Evolutionary conservation across 2,329 filamentous ascomycete species (phyloP), one percentile per base, ranked within the genome.

Genomic region (Nectriaceae sp.): DNA sequence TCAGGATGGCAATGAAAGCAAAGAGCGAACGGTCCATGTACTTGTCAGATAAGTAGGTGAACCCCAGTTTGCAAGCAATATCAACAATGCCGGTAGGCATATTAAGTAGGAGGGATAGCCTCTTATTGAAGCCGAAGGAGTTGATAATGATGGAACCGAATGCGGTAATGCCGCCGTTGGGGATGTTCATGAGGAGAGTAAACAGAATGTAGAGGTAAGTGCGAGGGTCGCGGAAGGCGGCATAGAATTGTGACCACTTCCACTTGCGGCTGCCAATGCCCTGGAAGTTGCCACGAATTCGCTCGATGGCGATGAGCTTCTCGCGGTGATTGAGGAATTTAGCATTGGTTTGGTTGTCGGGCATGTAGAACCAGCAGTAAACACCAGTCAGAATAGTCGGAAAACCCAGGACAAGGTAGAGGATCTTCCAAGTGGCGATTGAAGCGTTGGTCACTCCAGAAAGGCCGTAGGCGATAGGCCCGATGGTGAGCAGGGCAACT

Each of bases 41-140:
- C 19, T 48, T 52, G 50, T 64, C 62, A 4, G 63, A 63, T 6
- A 61, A 42, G 36, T 47, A 64, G n/a, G 63, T 60, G 37, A 66
- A 55, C 13, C n/a, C 5, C 3, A 52, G 39, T 13, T 52, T 84
- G 0, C 79, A 76, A 21, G 82, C 67, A 13, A 84, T 74, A 54
- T 85, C 80, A 1, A 84, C 78, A 0, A 74, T 74, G 4, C 80
- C 80, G 44, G 82, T 81, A 0, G 78, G 79, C 53, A 82, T 82
- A 53, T 82, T 82, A 65, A 82, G 78, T 0, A 82, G 67, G 18
- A 82, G 79, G 0, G 80, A 80, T 4, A 73, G 69, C 41, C 82
- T 78, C 37, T 72, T 70, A 40, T 70, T 69, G 56, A 80, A 83
- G 4, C 79, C 80, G 42, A 84, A 83, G 0, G 75, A 73, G 45